These are phyloP conservation scores for Phytophthora palmivora DNA, from an alignment of 352 stramenopile genomes.

Conservation along the genomic window DNA sequence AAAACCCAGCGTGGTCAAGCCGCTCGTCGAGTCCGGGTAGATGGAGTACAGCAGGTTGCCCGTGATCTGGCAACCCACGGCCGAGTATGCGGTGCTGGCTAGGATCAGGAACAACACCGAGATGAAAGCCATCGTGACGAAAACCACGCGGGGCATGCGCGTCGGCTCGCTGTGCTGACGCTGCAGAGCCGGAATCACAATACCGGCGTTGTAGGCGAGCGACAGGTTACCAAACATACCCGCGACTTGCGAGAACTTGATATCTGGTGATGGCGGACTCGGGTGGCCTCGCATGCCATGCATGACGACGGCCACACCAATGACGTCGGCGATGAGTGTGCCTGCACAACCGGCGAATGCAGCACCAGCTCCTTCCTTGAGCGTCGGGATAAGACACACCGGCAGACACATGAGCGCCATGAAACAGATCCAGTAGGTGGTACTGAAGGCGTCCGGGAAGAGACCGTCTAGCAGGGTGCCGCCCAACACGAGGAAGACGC, in stretches of 20 bases:
- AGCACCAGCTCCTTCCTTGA: constrained; percentile 36
- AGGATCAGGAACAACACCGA: constrained; percentile 44
- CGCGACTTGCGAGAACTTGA: constrained; percentile 43
- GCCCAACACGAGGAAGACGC: constrained; percentile 33
- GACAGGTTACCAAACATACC: constrained; percentile 41
- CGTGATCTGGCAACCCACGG: constrained; percentile 60
- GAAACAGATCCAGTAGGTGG: constrained; percentile 46
- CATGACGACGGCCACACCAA: constrained; percentile 32
- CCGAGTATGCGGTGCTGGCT: constrained; percentile 45
- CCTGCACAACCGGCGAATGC: constrained; percentile 41
- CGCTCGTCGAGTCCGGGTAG: constrained; percentile 34
- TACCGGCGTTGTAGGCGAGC: constrained; percentile 26
- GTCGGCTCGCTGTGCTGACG: constrained; percentile 31
- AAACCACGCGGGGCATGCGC: constrained; percentile 36
- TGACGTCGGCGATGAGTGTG: constrained; percentile 44
- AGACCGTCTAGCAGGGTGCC: constrained; percentile 28
- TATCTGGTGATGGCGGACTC: constrained; percentile 24
- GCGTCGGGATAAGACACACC: constrained; percentile 41
- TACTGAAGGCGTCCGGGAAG: constrained; percentile 32
- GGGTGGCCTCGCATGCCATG: constrained; percentile 30
- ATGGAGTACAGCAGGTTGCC: constrained; percentile 64
- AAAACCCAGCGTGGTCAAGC: constrained; percentile 47
- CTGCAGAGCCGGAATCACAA: constrained; percentile 26
- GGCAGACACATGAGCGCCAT: constrained; percentile 45
- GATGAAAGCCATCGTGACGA: constrained; percentile 44